Conservation (phyloP, 2,329 filamentous ascomycete genomes). For the Karstenula rhodostoma region DNA sequence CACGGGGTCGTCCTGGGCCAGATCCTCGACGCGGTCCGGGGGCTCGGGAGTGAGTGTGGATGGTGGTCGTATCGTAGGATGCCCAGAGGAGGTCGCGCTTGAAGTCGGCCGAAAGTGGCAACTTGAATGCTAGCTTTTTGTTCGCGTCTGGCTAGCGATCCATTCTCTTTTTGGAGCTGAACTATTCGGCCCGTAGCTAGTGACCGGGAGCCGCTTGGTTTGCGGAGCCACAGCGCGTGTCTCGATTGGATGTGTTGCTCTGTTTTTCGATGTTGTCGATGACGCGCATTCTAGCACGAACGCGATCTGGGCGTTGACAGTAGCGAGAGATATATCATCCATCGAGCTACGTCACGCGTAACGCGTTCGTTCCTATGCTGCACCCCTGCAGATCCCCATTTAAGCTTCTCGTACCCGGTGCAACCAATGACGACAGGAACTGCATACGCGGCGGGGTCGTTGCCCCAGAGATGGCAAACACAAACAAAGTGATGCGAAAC, state of each 20-base stretch:
- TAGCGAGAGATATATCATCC: no score
- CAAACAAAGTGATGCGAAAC: no score
- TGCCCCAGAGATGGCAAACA: no score
- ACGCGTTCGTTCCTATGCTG: constrained; percentile 5
- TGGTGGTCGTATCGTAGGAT: not conserved
- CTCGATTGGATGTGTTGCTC: constrained; percentile 11
- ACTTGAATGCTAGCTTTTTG: constrained; percentile 19
- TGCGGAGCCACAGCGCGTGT: constrained; percentile 10
- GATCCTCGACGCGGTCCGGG: not conserved
- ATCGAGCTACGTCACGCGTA: not conserved
- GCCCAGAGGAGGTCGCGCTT: constrained; percentile 9
- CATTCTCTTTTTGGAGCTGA: constrained; percentile 12
- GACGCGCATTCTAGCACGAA: not conserved
- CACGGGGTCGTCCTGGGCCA: no score
- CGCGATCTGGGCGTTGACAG: not conserved
- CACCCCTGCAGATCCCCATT: not conserved
- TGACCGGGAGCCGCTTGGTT: constrained; percentile 17
- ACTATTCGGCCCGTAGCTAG: constrained; percentile 15
- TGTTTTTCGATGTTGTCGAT: not conserved
- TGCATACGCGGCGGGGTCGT: no score
- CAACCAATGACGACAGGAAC: no score
- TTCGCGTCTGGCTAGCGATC: constrained; percentile 14
- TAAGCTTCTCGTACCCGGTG: not conserved
- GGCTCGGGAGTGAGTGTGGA: constrained; percentile 1
- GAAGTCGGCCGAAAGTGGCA: constrained; percentile 9